These are phyloP conservation scores for Triangularia setosa DNA, from an alignment of 2,329 filamentous ascomycete species.

Conservation along the genomic window DNA sequence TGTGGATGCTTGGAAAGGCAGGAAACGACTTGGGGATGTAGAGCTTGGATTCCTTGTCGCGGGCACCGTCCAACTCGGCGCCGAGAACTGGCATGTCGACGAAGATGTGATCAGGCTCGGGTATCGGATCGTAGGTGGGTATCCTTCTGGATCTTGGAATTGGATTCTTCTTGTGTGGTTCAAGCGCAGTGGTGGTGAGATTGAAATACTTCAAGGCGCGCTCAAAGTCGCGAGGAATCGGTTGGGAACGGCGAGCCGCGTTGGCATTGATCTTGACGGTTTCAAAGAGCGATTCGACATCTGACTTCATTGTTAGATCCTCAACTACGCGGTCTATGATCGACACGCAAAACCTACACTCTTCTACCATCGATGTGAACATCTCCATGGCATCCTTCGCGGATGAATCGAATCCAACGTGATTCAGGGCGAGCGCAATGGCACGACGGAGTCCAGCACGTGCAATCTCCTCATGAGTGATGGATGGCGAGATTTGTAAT, in stretches of 20 bases:
- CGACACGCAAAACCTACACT: slow-evolving; percentile 42
- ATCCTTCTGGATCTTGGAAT: slow-evolving; percentile 39
- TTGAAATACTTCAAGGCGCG: slow-evolving; percentile 49
- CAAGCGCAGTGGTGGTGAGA: slow-evolving; percentile 47
- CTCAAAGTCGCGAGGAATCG: slow-evolving; percentile 56
- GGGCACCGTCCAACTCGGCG: slow-evolving; percentile 54
- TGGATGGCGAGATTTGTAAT: background rate
- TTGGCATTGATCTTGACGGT: slow-evolving; percentile 46
- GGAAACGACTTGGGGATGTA: slow-evolving; percentile 60
- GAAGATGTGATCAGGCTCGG: slow-evolving; percentile 30
- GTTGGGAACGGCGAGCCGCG: slow-evolving; percentile 48
- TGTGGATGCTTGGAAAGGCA: slow-evolving; percentile 61
- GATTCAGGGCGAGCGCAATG: slow-evolving; percentile 51
- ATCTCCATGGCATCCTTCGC: slow-evolving; percentile 56
- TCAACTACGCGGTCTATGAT: slow-evolving; percentile 23
- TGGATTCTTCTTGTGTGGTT: slow-evolving; percentile 54
- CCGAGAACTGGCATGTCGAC: slow-evolving; percentile 46
- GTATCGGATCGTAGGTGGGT: slow-evolving; percentile 37
- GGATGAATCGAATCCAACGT: slow-evolving; percentile 56
- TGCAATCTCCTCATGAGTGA: slow-evolving; percentile 21
- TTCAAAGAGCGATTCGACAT: slow-evolving; percentile 46
- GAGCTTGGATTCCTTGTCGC: slow-evolving; percentile 51
- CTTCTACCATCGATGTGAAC: slow-evolving; percentile 52
- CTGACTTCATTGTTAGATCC: slow-evolving; percentile 31
- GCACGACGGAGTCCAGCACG: slow-evolving; percentile 47